A percentile compares a stretch with the other conserved stretches of the same genome.
These are phyloP conservation scores for Athelia psychrophila DNA, from an alignment of 1,284 basidiomycete species.

Conservation along the genomic window DNA sequence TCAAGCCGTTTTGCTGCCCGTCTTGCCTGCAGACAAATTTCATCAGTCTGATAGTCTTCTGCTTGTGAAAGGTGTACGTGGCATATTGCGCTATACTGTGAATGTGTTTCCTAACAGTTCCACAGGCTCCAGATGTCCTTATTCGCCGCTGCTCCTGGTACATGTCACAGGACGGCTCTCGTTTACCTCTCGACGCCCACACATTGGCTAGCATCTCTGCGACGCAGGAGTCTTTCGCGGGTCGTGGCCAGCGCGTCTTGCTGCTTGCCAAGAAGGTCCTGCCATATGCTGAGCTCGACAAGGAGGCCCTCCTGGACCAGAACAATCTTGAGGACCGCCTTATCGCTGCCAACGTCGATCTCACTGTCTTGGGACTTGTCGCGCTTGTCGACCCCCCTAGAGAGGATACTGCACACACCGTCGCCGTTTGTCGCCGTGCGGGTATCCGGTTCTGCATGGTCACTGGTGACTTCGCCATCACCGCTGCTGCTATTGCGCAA, in stretches of 20 bases:
- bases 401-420: slow-evolving; percentile 53
- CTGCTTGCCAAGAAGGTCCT: slow-evolving; percentile 37
- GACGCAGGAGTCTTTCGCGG: slow-evolving; percentile 50
- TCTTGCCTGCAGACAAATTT: slow-evolving; percentile 31
- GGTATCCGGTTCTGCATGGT: slow-evolving; percentile 71
- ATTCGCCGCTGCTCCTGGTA: slow-evolving; percentile 43
- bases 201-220: slow-evolving; percentile 29
- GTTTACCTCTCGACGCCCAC: slow-evolving; percentile 29
- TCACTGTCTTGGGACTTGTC: slow-evolving; percentile 61
- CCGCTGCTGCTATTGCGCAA: slow-evolving; percentile 59
- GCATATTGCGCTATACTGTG: background rate
- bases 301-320: slow-evolving; percentile 25
- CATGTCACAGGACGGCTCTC: slow-evolving; percentile 29
- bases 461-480: slow-evolving; percentile 48
- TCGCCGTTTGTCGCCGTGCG: slow-evolving; percentile 49
- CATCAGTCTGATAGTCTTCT: slow-evolving; percentile 34
- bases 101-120: background rate
- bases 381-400: slow-evolving; percentile 66
- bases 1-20: slow-evolving; percentile 18
- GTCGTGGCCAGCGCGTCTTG: slow-evolving; percentile 59
- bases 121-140: slow-evolving; percentile 50
- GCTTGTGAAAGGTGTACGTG: slow-evolving; percentile 43
- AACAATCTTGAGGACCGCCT: slow-evolving; percentile 38
- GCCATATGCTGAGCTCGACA: slow-evolving; percentile 22
- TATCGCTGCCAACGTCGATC: slow-evolving; percentile 32